Percentiles rank a stretch among this genome's conserved stretches.
These are phyloP conservation scores for Botryotinia calthae DNA, from an alignment of 2,329 filamentous ascomycete species.

Conservation along the genomic window DNA sequence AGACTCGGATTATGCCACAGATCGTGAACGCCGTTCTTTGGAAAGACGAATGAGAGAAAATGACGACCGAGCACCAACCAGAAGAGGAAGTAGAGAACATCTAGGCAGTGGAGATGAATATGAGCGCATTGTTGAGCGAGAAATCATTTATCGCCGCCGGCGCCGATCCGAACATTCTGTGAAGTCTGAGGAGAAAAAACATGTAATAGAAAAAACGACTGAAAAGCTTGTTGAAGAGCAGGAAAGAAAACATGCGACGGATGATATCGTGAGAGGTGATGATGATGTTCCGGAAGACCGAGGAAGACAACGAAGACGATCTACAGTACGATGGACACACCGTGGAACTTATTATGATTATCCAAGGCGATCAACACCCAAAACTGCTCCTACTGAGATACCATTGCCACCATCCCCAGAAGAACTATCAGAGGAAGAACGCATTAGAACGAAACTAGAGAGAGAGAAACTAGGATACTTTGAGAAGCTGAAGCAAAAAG, in stretches of 20 bases:
- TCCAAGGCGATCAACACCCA: background rate
- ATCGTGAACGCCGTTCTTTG: background rate
- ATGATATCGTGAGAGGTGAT: background rate
- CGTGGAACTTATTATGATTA: background rate
- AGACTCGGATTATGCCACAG: background rate
- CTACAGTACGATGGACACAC: background rate
- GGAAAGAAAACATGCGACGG: background rate
- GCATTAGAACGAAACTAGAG: background rate
- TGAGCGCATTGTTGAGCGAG: background rate
- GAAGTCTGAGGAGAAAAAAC: too few relatives aligned
- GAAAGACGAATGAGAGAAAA: background rate
- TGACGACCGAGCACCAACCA: background rate
- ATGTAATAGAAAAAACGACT: background rate
- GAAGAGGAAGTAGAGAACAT: background rate
- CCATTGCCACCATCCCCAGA: slow-evolving; percentile 3
- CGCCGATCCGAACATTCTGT: background rate
- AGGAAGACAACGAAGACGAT: background rate
- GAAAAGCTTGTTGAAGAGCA: background rate
- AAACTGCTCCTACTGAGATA: background rate
- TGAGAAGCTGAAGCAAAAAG: background rate
- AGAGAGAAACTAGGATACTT: background rate
- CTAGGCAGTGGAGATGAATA: background rate
- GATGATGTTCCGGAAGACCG: background rate
- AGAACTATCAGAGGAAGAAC: background rate
- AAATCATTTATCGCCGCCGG: background rate